Base-by-base conservation (phyloP, 208 protist genomes). In the Vickermania ingenoplastis region DNA sequence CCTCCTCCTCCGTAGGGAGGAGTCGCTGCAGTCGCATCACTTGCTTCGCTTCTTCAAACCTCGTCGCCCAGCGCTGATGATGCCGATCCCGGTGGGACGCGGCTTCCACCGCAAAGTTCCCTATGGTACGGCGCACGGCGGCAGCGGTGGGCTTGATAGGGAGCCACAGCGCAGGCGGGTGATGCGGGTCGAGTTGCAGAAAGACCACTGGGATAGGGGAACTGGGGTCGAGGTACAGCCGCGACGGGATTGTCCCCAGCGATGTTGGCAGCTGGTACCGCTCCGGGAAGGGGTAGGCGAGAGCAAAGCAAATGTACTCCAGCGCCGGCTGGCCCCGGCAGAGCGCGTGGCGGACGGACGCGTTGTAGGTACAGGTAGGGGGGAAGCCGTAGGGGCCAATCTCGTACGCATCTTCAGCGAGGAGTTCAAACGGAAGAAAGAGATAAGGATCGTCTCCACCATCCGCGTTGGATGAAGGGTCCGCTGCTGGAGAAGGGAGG, bases 221-320 rank as follows among this genome's bases (percentile, higher is more conserved):
- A 3, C 30, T 41, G 13, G 86, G 86, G 61, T 95, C 86, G 14
- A 93, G 61, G n/a, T 80, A 71, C 14, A 95, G 78, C 27, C 77
- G 67, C 21, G 74, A 67, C 5, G 86, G 86, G 30, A 68, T 61
- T 36, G 89, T 95, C n/a, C 89, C 89, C 13, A 92, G 25, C 41
- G 83, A 88, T 1, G 89, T 95, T 2, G 89, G 86, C 0, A 95
- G 71, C 75, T 95, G 89, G 22, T 72, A 59, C 2, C 83, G 79
- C 55, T 89, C 77, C 0, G 90, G 86, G 62, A 97, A 97, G 59
- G 74, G 48, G 71, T 95, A 97, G 22, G 83, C 70, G 54, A 86
- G 73, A 59, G 80, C 86, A 62, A 97, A 93, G 73, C 85, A 79
- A n/a, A 96, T 70, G 75, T 96, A 97, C 75, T 93, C 85, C 56